Evolutionary conservation across 1,139 yeast genomes (phyloP), one percentile per base, ranked within the genome.

Genomic region (Komagataea norvegica): DNA sequence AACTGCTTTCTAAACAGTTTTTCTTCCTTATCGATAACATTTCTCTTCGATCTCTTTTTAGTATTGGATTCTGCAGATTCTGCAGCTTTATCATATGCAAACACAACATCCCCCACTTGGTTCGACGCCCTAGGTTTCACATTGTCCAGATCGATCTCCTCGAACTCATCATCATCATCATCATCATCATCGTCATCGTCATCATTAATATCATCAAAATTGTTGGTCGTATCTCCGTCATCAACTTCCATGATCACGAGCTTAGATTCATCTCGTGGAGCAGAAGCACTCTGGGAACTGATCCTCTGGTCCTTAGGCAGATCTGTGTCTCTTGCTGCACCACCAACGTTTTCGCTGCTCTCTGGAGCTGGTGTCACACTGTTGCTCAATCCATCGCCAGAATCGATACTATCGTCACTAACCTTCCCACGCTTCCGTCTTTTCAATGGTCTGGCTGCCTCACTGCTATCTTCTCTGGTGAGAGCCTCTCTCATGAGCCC

Each of bases 21-120:
- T 48, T 83, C 89, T 33, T 73, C 79, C 41, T 66, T 69, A 24
- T 72, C 51, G 18, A 80, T 68, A 3, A 70, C 57, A 38, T 63
- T 59, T 18, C 61, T 49, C 29, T 53, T 47, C 36, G 50, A 42
- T 26, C 41, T 38, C 33, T 59, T 49, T 36, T 47, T 57, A 60
- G 57, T 25, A 60, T 49, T 28, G 51, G 41, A 36, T 48, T 42
- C 30, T 25, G 36, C 44, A 23, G 37, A 31, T 15, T 41, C 37
- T 23, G 31, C 28, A 16, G 34, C 26, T 18, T 41, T 34, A 13
- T 50, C 46, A 3, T 55, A 33, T 1, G 60, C 53, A 2, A 59
- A 40, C 1, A 55, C 40, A 29, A 54, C 57, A 24, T 52, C 56
- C 4, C 36, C 39, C 0, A 46, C 36, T 2, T 46, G 38, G 25